phyloP scores from a whole-genome alignment of 495 filamentous ascomycete genomes.

The Penicillium robsamsonii region DNA sequence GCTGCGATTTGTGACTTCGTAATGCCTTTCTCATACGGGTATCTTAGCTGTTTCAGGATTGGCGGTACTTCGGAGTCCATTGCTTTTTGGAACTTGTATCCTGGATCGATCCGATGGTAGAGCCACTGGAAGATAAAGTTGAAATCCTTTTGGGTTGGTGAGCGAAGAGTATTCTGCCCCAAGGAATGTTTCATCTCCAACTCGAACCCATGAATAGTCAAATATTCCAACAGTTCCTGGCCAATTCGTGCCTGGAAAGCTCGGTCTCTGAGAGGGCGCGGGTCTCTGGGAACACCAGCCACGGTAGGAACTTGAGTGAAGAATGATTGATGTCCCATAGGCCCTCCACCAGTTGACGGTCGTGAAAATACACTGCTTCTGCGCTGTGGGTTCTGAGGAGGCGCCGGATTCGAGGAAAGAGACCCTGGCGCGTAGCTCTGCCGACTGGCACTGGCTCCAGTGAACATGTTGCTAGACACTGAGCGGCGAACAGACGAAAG shows the following conservation, averaged over 20 bases:
- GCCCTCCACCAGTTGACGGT: conserved; percentile 55
- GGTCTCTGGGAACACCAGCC: conserved; percentile 79
- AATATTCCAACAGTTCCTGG: conserved; percentile 87
- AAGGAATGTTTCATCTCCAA: conserved; percentile 94
- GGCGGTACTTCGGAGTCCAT: conserved; percentile 93
- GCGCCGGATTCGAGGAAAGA: conserved; percentile 44
- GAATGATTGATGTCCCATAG: conserved; percentile 77
- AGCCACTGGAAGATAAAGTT: conserved; percentile 96
- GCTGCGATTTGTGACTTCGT: conserved; percentile 92
- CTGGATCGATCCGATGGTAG: conserved; percentile 90
- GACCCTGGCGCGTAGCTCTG: conserved; percentile 71
- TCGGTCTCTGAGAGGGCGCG: conserved; percentile 81
- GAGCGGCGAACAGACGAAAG: conserved; percentile 84
- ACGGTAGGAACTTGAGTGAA: conserved; percentile 80
- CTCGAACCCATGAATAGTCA: conserved; percentile 89
- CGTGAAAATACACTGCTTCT: conserved; percentile 85
- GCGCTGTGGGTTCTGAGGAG: conserved; percentile 53
- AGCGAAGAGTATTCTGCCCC: conserved; percentile 79
- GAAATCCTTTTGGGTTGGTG: conserved; percentile 98
- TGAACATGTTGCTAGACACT: conserved; percentile 68
- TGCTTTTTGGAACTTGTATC: conserved; percentile 83
- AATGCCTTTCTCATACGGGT: conserved; percentile 90
- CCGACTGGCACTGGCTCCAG: conserved; percentile 56
- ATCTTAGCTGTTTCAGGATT: conserved; percentile 86
- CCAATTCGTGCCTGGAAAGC: conserved; percentile 77